Evolutionary conservation across 305 asterid genomes (phyloP).

Genomic region (Fraxinus xanthoxyloides): DNA sequence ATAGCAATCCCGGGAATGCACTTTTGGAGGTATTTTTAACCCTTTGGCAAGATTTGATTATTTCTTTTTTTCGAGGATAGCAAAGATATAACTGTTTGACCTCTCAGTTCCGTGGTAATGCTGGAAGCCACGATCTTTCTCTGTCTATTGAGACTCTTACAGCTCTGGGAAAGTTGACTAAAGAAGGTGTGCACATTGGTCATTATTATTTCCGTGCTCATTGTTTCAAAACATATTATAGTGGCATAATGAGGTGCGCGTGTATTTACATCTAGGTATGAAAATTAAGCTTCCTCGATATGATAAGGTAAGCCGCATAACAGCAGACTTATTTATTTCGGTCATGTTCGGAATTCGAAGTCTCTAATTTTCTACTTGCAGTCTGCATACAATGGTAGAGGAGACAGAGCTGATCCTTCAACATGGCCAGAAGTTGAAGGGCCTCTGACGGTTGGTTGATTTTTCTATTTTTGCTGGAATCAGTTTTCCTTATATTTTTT

Average conservation of each 20-base stretch:
- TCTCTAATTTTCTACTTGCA: slow-evolving; percentile 41
- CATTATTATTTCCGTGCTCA: slow-evolving; percentile 17
- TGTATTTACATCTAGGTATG: slow-evolving; percentile 50
- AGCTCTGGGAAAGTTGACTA: slow-evolving; percentile 61
- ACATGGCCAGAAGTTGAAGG: slow-evolving; percentile 98
- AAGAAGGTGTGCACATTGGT: slow-evolving; percentile 58
- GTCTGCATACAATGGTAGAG: slow-evolving; percentile 92
- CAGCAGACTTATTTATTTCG: slow-evolving; percentile 21
- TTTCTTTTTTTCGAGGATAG: slow-evolving; percentile 12
- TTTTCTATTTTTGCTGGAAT: neutral
- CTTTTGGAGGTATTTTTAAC: slow-evolving; percentile 75
- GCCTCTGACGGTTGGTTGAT: slow-evolving; percentile 70
- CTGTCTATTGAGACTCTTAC: slow-evolving; percentile 76
- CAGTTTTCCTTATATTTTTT: neutral
- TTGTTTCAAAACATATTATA: slow-evolving; percentile 17
- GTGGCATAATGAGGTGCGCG: slow-evolving; percentile 7
- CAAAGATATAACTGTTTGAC: slow-evolving; percentile 12
- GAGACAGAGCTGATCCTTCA: slow-evolving; percentile 91
- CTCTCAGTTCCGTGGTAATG: slow-evolving; percentile 89
- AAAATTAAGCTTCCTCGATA: slow-evolving; percentile 93
- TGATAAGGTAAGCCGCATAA: slow-evolving; percentile 60
- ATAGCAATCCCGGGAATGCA: slow-evolving; percentile 73
- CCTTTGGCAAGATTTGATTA: neutral
- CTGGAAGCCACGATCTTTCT: slow-evolving; percentile 98
- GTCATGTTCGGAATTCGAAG: slow-evolving; percentile 22